Evolutionary conservation across 345 rosid species (phyloP).

Genomic region (Durio zibethinus): DNA sequence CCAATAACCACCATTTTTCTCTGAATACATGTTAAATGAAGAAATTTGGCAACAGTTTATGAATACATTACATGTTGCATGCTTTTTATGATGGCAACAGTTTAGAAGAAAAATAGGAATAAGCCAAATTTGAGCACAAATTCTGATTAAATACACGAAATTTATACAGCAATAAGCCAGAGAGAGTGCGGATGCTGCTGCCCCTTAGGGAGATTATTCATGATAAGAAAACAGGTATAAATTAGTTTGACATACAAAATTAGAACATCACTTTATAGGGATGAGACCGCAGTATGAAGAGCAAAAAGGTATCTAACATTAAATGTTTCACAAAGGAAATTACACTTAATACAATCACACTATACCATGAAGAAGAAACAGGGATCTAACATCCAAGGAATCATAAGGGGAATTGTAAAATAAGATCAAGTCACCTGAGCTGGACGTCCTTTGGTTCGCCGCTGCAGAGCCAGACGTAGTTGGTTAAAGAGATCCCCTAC

Average conservation of each 20-base stretch:
- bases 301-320: background rate
- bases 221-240: background rate
- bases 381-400: background rate
- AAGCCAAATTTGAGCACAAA: background rate
- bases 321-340: background rate
- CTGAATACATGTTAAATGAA: too few relatives aligned
- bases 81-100: background rate
- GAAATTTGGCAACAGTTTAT: background rate
- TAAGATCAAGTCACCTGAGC: conserved; percentile 62
- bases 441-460: conserved; percentile 72
- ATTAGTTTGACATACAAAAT: background rate
- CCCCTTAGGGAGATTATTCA: background rate
- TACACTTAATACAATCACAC: background rate
- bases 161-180: background rate
- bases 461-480: conserved; percentile 81
- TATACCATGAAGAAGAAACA: background rate
- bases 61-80: background rate
- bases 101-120: background rate
- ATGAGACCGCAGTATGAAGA: background rate
- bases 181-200: background rate
- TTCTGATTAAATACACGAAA: background rate
- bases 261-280: background rate
- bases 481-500: conserved; percentile 94
- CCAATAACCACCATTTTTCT: background rate
- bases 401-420: conserved; percentile 9